A percentile compares a stretch with the other conserved stretches of the same genome.
Conservation (phyloP, 1,284 basidiomycete species). For the Pterula multifida region DNA sequence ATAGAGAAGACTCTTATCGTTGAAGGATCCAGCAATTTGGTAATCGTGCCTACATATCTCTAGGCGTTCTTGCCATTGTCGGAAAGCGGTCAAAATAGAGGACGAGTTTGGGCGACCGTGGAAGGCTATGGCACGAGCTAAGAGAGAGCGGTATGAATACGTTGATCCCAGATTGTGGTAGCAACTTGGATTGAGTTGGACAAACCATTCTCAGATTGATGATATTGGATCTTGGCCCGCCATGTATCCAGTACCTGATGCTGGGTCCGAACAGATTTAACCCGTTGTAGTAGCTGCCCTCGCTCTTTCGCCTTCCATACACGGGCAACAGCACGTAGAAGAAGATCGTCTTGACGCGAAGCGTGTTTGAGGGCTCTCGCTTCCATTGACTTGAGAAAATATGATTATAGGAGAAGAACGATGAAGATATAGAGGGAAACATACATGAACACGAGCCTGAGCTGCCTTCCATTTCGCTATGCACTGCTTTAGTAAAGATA, state of each 20-base stretch:
- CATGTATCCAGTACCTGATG: slow-evolving; percentile 40
- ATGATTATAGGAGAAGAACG: slow-evolving; percentile 8
- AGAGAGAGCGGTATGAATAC: slow-evolving; percentile 4
- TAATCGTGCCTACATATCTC: slow-evolving; percentile 31
- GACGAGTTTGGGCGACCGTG: slow-evolving; percentile 31
- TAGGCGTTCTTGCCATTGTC: slow-evolving; percentile 31
- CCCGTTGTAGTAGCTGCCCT: slow-evolving; percentile 46
- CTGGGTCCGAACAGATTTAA: slow-evolving; percentile 33
- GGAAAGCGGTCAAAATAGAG: slow-evolving; percentile 26
- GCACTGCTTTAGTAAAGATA: slow-evolving; percentile 37
- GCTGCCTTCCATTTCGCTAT: slow-evolving; percentile 47
- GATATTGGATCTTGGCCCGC: slow-evolving; percentile 33
- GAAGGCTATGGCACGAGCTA: slow-evolving; percentile 35
- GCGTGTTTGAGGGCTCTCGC: slow-evolving; percentile 44
- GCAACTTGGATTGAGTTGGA: slow-evolving; percentile 3
- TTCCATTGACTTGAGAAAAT: slow-evolving; percentile 29
- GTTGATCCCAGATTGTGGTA: not conserved
- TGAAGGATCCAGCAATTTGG: slow-evolving; percentile 37
- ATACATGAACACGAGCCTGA: slow-evolving; percentile 35
- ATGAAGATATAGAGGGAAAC: not conserved
- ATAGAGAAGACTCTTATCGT: slow-evolving; percentile 31
- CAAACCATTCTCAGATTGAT: slow-evolving; percentile 34
- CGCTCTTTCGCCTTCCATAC: slow-evolving; percentile 68
- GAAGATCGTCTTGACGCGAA: slow-evolving; percentile 46
- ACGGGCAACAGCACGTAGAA: slow-evolving; percentile 50